These are phyloP conservation scores for Beauveria scarabaeidicola DNA, from an alignment of 2,329 filamentous ascomycete species.

Conservation along the genomic window DNA sequence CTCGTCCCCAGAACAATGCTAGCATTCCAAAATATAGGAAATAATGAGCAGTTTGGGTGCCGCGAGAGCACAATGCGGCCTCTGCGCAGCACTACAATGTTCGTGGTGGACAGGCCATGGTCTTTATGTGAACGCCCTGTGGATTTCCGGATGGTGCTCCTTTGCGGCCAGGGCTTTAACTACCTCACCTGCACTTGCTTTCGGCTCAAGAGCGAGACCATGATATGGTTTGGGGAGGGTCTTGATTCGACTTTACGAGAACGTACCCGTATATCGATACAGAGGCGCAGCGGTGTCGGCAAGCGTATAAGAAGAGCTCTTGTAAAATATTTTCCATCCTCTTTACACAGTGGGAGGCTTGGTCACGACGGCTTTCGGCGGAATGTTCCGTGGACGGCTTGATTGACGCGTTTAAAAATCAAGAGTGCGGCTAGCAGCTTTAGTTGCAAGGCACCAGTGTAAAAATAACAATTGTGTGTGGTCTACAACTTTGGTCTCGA, in stretches of 20 bases:
- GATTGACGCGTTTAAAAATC: not conserved
- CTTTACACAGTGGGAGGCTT: not conserved
- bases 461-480: too few species aligned
- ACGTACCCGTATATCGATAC: not conserved
- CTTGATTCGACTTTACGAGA: not conserved
- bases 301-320: not conserved
- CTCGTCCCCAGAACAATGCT: not conserved
- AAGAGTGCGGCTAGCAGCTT: not conserved
- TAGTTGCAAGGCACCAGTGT: not conserved
- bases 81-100: too few species aligned
- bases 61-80: too few species aligned
- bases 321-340: not conserved
- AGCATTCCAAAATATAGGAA: not conserved
- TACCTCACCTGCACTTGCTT: conserved; percentile 27
- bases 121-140: too few species aligned
- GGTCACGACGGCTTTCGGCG: not conserved
- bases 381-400: not conserved
- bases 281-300: not conserved
- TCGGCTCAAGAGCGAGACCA: not conserved
- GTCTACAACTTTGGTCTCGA: too few species aligned
- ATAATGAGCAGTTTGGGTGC: too few species aligned
- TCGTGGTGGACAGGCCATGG: too few species aligned
- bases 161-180: conserved; percentile 30
- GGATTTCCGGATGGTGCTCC: conserved; percentile 33
- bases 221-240: not conserved